Evolutionary conservation across 2,329 filamentous ascomycete species (phyloP).

Genomic region (Daldinia sp.): DNA sequence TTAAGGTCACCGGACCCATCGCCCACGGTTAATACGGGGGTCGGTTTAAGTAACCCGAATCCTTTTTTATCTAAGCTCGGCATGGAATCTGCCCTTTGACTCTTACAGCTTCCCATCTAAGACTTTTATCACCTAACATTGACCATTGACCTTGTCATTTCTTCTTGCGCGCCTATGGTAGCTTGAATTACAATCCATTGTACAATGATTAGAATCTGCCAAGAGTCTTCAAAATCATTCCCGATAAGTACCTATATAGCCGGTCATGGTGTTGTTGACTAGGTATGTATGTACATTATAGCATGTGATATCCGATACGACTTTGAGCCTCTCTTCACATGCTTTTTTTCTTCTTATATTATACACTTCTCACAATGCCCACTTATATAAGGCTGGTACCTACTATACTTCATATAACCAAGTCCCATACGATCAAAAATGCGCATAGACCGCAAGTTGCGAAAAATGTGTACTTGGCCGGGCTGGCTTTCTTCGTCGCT

Average conservation of each 20-base stretch:
- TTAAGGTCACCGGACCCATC: conserved; percentile 14
- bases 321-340: conserved; percentile 9
- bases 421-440: conserved; percentile 82
- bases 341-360: conserved; percentile 1
- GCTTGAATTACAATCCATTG: not conserved
- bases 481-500: conserved; percentile 77
- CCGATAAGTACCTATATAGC: not conserved
- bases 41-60: conserved; percentile 28
- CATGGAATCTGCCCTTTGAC: conserved; percentile 11
- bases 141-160: not conserved
- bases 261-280: not conserved
- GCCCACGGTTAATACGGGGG: conserved; percentile 13
- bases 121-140: conserved; percentile 4
- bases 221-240: not conserved
- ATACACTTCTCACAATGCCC: not conserved
- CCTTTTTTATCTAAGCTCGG: conserved; percentile 22
- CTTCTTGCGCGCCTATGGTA: conserved; percentile 2
- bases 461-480: conserved; percentile 83
- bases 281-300: no score
- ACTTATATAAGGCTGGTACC: conserved; percentile 6
- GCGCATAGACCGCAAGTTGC: conserved; percentile 80
- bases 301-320: conserved; percentile 1
- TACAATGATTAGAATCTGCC: not conserved
- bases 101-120: conserved; percentile 6
- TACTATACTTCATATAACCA: conserved; percentile 68